phyloP scores from a whole-genome alignment of 805 yeast genomes.

The Torulaspora quercuum region DNA sequence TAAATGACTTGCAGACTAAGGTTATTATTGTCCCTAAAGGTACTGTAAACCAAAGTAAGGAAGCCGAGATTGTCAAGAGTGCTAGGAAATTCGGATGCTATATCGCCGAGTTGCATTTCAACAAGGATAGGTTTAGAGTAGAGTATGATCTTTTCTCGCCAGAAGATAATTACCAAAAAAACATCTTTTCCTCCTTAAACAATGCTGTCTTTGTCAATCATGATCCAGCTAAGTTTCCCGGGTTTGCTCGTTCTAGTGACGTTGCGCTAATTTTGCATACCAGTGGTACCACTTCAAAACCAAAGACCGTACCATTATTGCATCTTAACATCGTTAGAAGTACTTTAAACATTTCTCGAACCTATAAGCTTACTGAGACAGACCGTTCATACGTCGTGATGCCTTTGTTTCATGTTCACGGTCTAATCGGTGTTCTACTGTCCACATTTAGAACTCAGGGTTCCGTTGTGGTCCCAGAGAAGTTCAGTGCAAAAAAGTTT shows the following conservation, averaged over 20 bases:
- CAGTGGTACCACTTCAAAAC: conserved; percentile 73
- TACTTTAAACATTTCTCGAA: conserved; percentile 53
- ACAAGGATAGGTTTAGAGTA: conserved; percentile 40
- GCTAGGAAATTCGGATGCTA: conserved; percentile 48
- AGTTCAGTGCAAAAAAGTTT: conserved; percentile 57
- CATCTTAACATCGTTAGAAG: conserved; percentile 61
- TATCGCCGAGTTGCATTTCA: conserved; percentile 53
- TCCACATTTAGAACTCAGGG: conserved; percentile 62
- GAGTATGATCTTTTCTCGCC: conserved; percentile 40
- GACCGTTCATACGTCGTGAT: conserved; percentile 64
- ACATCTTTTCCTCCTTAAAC: conserved; percentile 27
- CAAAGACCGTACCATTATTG: conserved; percentile 70
- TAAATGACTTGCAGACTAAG: conserved; percentile 55
- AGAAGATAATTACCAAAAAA: conserved; percentile 26
- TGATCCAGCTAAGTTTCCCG: conserved; percentile 36
- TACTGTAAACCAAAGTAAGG: conserved; percentile 33
- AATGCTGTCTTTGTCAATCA: conserved; percentile 35
- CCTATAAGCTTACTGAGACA: conserved; percentile 47
- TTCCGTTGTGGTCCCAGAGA: conserved; percentile 56
- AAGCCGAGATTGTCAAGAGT: conserved; percentile 47
- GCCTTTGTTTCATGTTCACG: conserved; percentile 80
- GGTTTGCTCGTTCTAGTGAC: conserved; percentile 46
- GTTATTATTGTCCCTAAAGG: conserved; percentile 59
- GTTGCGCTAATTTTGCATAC: conserved; percentile 68
- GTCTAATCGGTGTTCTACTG: conserved; percentile 61